Base-by-base conservation (phyloP, 371 early-diverging fungal genomes). In the Mortierella sp. region DNA sequence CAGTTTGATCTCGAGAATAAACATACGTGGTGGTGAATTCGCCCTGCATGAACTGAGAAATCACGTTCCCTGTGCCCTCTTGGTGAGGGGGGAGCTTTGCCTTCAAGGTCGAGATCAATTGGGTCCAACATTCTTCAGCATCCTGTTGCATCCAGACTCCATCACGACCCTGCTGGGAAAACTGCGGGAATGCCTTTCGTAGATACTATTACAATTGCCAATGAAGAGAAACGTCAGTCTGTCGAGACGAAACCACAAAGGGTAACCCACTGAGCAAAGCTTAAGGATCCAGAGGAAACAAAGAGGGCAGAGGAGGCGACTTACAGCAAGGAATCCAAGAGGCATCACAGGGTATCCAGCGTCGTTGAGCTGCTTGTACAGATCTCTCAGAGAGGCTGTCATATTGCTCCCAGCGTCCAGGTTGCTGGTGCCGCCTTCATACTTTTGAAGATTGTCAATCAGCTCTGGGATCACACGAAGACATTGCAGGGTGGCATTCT, bases 111-210 rank as follows among this genome's bases (percentile, higher is more conserved):
- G 88, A 85, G 2, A 94, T 71, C 44, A 94, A 61, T 37, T 87
- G 82, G 63, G 87, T 91, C 97, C 97, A 98, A 79, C 96, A 96
- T 79, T 99, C 99, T 78, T 98, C 97, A 3, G 99, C 99, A 81
- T 99, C 99, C 82, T 99, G 98, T 74, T 99, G 98, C 83, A 85
- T 82, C 77, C 86, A 92, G 19, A 90, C 57, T 70, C 94, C 85
- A 50, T 82, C 83, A 63, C 83, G 80, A 77, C 93, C 88, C 60
- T 81, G 84, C 69, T 93, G 93, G 12, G 88, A 88, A 78, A 96
- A 98, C 76, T 94, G 95, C 34, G 97, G 97, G 66, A 89, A 96
- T 2, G 85, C 87, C 53, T 83, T 80, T 17, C 96, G 90, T 45
- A 98, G 81, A 60, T 90, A 81, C 86, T 89, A 63, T 25, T 1